Base-by-base conservation (phyloP, 768 basidiomycete genomes). In the Suillus hirtellus region DNA sequence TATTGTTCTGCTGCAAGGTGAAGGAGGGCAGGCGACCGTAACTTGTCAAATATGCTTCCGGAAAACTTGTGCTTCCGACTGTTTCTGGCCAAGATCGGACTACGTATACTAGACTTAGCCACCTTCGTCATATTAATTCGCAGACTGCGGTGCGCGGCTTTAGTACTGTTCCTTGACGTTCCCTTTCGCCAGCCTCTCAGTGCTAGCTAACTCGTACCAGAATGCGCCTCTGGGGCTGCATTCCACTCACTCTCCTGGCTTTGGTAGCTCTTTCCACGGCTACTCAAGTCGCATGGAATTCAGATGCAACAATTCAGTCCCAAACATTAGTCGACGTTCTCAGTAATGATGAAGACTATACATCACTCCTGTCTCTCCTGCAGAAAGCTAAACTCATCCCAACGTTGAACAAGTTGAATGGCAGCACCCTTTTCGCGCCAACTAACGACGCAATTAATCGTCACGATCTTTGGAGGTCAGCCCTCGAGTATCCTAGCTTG, bases 301-400 rank as follows among this genome's bases (percentile, higher is more conserved):
- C 69, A 21, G 65, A 67, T 4, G 55, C 73, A 27, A 60, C 73
- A 0, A 53, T 64, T 1, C 61, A 73, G 64, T 81, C 87, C 1
- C 79, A 70, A 10, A 95, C 90, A 44, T 80, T 98, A 63, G 84
- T 96, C 70, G 93, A 96, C 68, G 83, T 84, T 55, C 89, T 99
- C 66, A 84, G 79, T 44, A 76, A 77, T 0, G 93, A 96, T 70
- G 78, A 86, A 2, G 89, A 96, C 75, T 96, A 93, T 71, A 79
- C 86, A 1, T 88, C 86, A 35, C 80, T 97, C 19, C 77, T 99
- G 19, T 72, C 72, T 24, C 85, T 98, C 15, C 82, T 99, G 12
- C 95, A 96, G 74, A 84, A 86, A 15, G 84, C 96, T 4, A 88
- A 88, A 64, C 88, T 99, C 66, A 88, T 99, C 60, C 97, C 97